Percentiles rank a stretch among this genome's conserved stretches.
These are phyloP conservation scores for Scheffersomyces illinoinensis DNA, from an alignment of 1,139 yeast species.

Conservation along the genomic window DNA sequence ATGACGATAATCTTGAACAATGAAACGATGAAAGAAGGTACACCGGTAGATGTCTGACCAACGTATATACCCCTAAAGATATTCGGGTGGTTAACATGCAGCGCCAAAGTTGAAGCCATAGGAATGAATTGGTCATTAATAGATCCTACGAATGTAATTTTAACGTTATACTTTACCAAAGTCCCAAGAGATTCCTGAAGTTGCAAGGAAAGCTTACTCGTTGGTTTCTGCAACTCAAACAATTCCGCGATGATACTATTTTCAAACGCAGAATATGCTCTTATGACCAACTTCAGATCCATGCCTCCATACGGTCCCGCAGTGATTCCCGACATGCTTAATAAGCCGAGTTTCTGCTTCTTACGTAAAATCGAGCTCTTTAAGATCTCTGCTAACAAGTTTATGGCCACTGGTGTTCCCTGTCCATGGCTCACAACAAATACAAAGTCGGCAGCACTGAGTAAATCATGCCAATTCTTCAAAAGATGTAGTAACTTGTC, in stretches of 20 bases:
- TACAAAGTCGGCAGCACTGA: conserved; percentile 42
- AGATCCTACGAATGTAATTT: conserved; percentile 51
- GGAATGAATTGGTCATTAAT: conserved; percentile 48
- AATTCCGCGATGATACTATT: conserved; percentile 51
- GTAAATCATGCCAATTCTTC: conserved; percentile 42
- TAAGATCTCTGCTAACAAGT: conserved; percentile 38
- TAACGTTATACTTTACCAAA: conserved; percentile 43
- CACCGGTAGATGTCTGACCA: conserved; percentile 20
- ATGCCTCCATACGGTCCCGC: conserved; percentile 47
- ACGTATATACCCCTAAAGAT: conserved; percentile 45
- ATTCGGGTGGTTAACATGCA: conserved; percentile 52
- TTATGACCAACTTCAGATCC: conserved; percentile 46
- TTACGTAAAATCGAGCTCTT: conserved; percentile 3
- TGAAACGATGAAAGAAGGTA: conserved; percentile 30
- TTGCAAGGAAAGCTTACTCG: conserved; percentile 29
- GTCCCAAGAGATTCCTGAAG: conserved; percentile 32
- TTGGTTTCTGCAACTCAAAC: conserved; percentile 46
- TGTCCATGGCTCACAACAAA: conserved; percentile 47
- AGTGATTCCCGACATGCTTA: conserved; percentile 48
- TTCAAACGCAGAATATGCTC: conserved; percentile 48
- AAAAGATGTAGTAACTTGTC: conserved; percentile 34
- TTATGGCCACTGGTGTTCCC: conserved; percentile 47
- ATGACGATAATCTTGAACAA: conserved; percentile 36
- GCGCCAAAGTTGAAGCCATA: conserved; percentile 44
- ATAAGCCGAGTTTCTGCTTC: conserved; percentile 35